phyloP scores from a whole-genome alignment of 2,329 filamentous ascomycete species.

The Colletotrichum spinosum region DNA sequence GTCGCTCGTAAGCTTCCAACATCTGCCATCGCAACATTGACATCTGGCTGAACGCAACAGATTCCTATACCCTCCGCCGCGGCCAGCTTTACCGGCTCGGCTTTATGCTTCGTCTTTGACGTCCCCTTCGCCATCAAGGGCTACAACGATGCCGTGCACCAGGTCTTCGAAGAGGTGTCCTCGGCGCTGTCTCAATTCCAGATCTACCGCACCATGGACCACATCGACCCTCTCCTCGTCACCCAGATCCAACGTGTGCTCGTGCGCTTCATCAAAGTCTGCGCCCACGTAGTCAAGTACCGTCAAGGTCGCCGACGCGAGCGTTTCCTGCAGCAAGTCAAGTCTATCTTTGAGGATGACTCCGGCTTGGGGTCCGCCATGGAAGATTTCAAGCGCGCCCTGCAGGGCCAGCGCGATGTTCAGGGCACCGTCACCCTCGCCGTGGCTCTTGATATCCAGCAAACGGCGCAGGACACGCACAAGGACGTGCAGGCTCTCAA shows the following conservation, averaged over 20 bases:
- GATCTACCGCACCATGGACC: slow-evolving; percentile 2
- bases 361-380: background rate
- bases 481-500: background rate
- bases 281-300: slow-evolving; percentile 15
- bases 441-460: background rate
- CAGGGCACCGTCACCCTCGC: slow-evolving; percentile 2
- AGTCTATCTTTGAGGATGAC: background rate
- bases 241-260: slow-evolving; percentile 8
- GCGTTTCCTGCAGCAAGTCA: slow-evolving; percentile 1
- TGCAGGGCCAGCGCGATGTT: background rate
- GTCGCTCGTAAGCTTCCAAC: too few species aligned
- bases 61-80: background rate
- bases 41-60: background rate
- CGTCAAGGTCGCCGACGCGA: slow-evolving; percentile 11
- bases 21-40: too few species aligned
- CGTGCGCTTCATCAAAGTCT: slow-evolving; percentile 10
- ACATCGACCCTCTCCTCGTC: background rate
- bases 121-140: background rate
- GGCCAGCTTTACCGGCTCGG: background rate
- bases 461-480: background rate
- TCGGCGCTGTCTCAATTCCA: slow-evolving; percentile 11
- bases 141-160: background rate
- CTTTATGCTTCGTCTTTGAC: background rate
- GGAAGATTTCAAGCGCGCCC: background rate
- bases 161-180: slow-evolving; percentile 11